These are phyloP conservation scores for Ceratobasidium sp. DNA, from an alignment of 1,284 basidiomycete species.

Conservation along the genomic window DNA sequence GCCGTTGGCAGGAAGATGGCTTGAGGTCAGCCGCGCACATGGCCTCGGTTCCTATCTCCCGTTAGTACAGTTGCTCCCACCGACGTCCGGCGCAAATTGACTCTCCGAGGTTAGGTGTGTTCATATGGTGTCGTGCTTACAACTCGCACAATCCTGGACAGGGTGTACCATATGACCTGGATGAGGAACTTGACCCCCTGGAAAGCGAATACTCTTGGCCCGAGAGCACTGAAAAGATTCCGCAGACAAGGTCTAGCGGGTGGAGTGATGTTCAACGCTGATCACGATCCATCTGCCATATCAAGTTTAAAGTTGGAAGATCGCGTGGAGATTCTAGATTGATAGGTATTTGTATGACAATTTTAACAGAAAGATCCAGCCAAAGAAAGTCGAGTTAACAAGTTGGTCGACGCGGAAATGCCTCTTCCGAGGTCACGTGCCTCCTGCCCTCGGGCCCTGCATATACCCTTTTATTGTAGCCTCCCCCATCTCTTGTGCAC, in stretches of 20 bases:
- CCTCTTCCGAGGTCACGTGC: background rate
- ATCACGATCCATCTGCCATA: background rate
- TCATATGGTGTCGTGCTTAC: conserved; percentile 7
- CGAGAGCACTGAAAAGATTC: background rate
- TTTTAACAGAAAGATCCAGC: background rate
- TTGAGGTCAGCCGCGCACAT: background rate
- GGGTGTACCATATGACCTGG: background rate
- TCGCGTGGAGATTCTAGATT: background rate
- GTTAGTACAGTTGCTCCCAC: background rate
- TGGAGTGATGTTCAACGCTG: background rate
- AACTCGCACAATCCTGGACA: background rate
- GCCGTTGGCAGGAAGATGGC: background rate
- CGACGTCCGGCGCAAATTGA: background rate
- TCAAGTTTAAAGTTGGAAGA: background rate
- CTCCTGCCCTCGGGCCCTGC: no score
- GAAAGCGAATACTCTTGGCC: background rate
- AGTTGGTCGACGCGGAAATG: background rate
- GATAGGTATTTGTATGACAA: background rate
- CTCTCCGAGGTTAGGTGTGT: background rate
- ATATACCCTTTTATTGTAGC: no score
- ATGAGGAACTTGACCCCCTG: background rate
- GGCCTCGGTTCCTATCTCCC: background rate
- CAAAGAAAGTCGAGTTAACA: background rate
- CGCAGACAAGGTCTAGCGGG: background rate
- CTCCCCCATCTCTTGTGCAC: no score